phyloP scores from a whole-genome alignment of 805 yeast genomes.

The Hermanozyma aechmeae region DNA sequence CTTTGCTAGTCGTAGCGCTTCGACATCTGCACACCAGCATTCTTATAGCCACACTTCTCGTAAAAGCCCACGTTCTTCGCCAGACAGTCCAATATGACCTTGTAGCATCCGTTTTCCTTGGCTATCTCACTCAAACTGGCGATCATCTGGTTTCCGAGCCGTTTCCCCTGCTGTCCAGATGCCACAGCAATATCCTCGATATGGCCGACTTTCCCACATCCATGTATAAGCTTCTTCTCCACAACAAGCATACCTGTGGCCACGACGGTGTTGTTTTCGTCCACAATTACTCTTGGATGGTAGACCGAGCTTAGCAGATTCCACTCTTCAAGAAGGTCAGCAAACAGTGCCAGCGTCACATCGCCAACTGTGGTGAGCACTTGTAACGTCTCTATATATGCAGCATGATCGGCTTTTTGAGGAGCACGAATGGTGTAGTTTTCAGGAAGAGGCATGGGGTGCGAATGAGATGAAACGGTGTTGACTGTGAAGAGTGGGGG shows the following conservation, averaged over 20 bases:
- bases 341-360: slow-evolving; percentile 43
- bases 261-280: slow-evolving; percentile 45
- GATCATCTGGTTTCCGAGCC: slow-evolving; percentile 65
- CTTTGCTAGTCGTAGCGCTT: no score
- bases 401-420: slow-evolving; percentile 44
- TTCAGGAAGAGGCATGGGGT: slow-evolving; percentile 41
- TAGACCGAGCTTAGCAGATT: slow-evolving; percentile 40
- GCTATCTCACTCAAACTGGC: slow-evolving; percentile 53
- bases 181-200: slow-evolving; percentile 90
- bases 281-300: slow-evolving; percentile 60
- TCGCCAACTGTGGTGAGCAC: slow-evolving; percentile 81
- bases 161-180: slow-evolving; percentile 68
- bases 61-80: slow-evolving; percentile 77
- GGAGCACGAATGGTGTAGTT: slow-evolving; percentile 62
- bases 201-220: slow-evolving; percentile 81
- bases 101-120: slow-evolving; percentile 60
- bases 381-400: slow-evolving; percentile 51
- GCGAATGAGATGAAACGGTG: no score
- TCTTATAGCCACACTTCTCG: slow-evolving; percentile 72
- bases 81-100: slow-evolving; percentile 83
- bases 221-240: slow-evolving; percentile 78
- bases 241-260: slow-evolving; percentile 79
- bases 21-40: slow-evolving; percentile 66
- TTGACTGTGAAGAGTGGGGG: no score
- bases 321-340: slow-evolving; percentile 52